Conservation (phyloP, 2,329 filamentous ascomycete species). For the Apiospora arundinis region DNA sequence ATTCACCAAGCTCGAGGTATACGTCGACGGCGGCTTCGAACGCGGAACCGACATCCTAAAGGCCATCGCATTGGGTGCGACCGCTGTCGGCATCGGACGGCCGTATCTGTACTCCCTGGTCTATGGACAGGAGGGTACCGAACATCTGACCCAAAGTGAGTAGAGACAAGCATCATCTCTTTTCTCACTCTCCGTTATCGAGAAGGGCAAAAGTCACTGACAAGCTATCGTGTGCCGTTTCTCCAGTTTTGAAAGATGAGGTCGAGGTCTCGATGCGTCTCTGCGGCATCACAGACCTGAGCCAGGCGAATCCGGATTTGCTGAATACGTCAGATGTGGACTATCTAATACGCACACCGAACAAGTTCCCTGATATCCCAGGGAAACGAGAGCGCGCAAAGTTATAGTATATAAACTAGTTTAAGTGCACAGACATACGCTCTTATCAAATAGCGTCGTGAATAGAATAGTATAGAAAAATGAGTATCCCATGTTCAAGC, state of each 20-base stretch:
- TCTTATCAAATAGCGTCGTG: no score
- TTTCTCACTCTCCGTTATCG: not conserved
- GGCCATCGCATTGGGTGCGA: conserved; percentile 58
- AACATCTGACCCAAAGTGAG: conserved; percentile 62
- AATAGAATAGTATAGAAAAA: no score
- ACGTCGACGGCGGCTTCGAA: conserved; percentile 59
- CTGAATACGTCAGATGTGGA: conserved; percentile 57
- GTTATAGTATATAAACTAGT: conserved; percentile 10
- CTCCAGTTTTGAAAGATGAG: conserved; percentile 41
- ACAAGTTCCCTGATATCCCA: conserved; percentile 23
- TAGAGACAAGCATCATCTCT: conserved; percentile 25
- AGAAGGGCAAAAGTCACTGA: conserved; percentile 23
- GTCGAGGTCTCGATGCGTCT: conserved; percentile 55
- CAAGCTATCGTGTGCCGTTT: not conserved
- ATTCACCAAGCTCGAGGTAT: conserved; percentile 56
- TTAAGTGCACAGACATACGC: no score
- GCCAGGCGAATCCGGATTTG: conserved; percentile 49
- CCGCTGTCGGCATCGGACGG: conserved; percentile 59
- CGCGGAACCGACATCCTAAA: conserved; percentile 62
- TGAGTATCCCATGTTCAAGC: no score
- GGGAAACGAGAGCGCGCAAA: conserved; percentile 10
- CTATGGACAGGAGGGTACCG: conserved; percentile 60
- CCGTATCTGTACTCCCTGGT: conserved; percentile 54
- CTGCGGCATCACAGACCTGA: conserved; percentile 50
- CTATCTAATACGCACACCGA: conserved; percentile 46